A percentile compares a stretch with the other conserved stretches of the same genome.
Evolutionary conservation across 805 yeast genomes (phyloP).

Genomic region (Candida sithepensis): DNA sequence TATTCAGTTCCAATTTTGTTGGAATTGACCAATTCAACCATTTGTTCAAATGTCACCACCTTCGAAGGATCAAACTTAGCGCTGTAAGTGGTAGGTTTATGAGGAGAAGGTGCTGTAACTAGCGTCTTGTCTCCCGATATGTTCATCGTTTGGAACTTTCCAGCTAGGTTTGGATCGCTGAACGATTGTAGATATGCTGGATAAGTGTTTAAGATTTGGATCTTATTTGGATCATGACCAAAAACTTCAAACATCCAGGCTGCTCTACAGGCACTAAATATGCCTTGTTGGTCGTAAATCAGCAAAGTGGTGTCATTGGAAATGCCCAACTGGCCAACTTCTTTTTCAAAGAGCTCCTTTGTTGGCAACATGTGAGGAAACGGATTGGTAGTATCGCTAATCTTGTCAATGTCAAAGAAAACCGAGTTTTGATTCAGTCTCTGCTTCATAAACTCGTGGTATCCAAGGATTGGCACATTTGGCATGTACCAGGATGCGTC

Average conservation of each 20-base stretch:
- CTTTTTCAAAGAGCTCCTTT: conserved; percentile 47
- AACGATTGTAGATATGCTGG: conserved; percentile 29
- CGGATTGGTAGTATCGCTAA: conserved; percentile 53
- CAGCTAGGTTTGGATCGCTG: conserved; percentile 23
- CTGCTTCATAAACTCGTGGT: conserved; percentile 51
- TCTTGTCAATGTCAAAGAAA: conserved; percentile 73
- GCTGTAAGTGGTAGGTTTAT: conserved; percentile 29
- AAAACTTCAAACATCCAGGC: conserved; percentile 85
- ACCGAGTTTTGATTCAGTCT: conserved; percentile 62
- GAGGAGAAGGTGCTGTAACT: conserved; percentile 22
- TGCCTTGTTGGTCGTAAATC: conserved; percentile 81
- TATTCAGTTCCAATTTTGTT: conserved; percentile 43
- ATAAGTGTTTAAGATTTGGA: conserved; percentile 69
- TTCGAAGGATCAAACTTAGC: conserved; percentile 40
- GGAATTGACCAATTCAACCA: conserved; percentile 52
- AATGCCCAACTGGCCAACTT: conserved; percentile 56
- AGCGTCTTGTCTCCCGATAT: conserved; percentile 20
- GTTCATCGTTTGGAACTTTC: conserved; percentile 18
- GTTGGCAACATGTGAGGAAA: conserved; percentile 93
- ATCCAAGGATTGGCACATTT: conserved; percentile 56
- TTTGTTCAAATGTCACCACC: conserved; percentile 64
- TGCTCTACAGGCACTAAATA: conserved; percentile 85
- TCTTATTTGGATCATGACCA: conserved; percentile 57
- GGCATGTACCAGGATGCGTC: conserved; percentile 97
- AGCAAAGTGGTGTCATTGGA: conserved; percentile 56